Conservation (phyloP, 108 stramenopile genomes). For the Nitzschia putrida region DNA sequence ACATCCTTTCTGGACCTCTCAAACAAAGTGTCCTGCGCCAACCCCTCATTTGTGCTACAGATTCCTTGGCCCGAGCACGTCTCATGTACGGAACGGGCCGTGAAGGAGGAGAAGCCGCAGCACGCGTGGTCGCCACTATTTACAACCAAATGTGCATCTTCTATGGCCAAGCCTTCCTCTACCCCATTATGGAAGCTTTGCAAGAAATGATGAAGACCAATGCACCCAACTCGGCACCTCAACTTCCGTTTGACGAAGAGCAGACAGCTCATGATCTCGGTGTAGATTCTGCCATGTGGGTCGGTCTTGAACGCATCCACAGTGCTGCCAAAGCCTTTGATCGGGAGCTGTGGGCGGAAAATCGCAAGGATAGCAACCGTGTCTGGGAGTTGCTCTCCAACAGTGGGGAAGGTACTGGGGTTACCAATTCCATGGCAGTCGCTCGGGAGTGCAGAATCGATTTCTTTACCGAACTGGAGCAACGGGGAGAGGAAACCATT, state of each 20-base stretch:
- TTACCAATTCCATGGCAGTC: constrained; percentile 47
- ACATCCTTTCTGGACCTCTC: constrained; percentile 68
- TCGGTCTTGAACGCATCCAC: constrained; percentile 75
- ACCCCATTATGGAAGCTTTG: constrained; percentile 73
- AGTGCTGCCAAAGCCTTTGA: constrained; percentile 86
- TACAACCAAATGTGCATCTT: constrained; percentile 85
- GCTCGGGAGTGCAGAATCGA: constrained; percentile 63
- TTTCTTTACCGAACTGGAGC: constrained; percentile 80
- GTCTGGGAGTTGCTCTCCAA: constrained; percentile 76
- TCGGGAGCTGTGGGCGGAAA: constrained; percentile 84
- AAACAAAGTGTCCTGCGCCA: constrained; percentile 81
- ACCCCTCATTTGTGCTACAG: constrained; percentile 81
- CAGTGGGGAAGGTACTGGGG: constrained; percentile 44
- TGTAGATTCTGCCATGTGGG: constrained; percentile 82
- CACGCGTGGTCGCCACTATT: constrained; percentile 78
- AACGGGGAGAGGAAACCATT: constrained; percentile 78
- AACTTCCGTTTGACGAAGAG: constrained; percentile 81
- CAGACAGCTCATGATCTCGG: constrained; percentile 77
- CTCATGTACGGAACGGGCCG: constrained; percentile 79
- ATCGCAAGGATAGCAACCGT: constrained; percentile 66
- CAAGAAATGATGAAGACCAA: constrained; percentile 63
- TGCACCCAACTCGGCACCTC: constrained; percentile 66
- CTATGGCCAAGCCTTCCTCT: constrained; percentile 77
- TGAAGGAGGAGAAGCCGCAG: constrained; percentile 69
- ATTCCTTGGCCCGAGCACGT: constrained; percentile 81